A percentile compares a stretch with the other conserved stretches of the same genome.
Conservation (phyloP, 73 alveolate genomes). For the Durusdinium trenchii region DNA sequence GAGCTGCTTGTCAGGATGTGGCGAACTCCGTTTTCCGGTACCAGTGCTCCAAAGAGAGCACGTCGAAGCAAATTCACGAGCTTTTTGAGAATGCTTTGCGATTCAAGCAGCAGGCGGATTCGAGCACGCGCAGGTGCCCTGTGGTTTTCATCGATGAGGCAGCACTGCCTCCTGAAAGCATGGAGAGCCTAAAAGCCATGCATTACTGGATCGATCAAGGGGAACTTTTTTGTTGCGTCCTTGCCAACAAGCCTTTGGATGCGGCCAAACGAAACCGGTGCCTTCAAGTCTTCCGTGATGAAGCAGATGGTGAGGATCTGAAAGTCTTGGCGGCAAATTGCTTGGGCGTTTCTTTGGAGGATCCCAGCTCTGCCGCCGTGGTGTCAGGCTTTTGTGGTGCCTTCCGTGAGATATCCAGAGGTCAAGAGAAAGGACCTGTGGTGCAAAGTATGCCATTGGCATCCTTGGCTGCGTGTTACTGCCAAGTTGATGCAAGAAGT, state of each 20-base stretch:
- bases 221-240: neutral
- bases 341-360: constrained; percentile 27
- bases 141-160: constrained; percentile 84
- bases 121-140: neutral
- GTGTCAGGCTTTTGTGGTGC: constrained; percentile 56
- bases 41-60: constrained; percentile 72
- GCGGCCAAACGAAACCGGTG: constrained; percentile 80
- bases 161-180: constrained; percentile 47
- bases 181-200: constrained; percentile 64
- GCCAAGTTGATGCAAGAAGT: too few species aligned
- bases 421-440: neutral
- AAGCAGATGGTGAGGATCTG: constrained; percentile 59
- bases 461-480: too few species aligned
- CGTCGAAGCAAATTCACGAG: constrained; percentile 60
- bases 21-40: constrained; percentile 62
- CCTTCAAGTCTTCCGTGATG: constrained; percentile 76
- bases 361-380: constrained; percentile 29
- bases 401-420: neutral
- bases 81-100: constrained; percentile 65
- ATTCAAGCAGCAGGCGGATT: constrained; percentile 67
- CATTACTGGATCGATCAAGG: constrained; percentile 88
- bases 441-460: too few species aligned
- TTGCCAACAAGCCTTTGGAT: constrained; percentile 81
- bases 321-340: constrained; percentile 48
- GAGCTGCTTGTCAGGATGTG: constrained; percentile 15